These are phyloP conservation scores for Scleroderma bovista DNA, from an alignment of 768 basidiomycete species.

Conservation along the genomic window DNA sequence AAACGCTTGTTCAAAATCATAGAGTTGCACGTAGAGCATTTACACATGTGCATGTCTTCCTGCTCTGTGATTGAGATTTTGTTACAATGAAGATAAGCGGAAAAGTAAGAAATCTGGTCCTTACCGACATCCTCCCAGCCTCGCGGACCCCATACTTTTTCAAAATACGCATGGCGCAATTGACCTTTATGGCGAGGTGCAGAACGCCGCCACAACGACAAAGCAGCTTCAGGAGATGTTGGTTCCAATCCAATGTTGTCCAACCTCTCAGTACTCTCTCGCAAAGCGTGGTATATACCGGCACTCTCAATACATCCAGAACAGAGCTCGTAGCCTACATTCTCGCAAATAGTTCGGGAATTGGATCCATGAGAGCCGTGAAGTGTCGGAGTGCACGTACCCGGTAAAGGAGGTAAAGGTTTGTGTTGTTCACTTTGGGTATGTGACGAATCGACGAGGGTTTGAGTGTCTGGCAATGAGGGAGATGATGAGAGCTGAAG, in stretches of 20 bases:
- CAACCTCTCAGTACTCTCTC: conserved; percentile 37
- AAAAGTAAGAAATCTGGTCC: conserved; percentile 25
- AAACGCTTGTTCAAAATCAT: conserved; percentile 60
- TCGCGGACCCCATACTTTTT: conserved; percentile 76
- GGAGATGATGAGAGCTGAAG: conserved; percentile 17
- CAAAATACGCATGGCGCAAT: conserved; percentile 77
- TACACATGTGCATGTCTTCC: conserved; percentile 55
- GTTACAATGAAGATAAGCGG: not conserved
- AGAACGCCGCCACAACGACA: conserved; percentile 57
- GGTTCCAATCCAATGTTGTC: conserved; percentile 28
- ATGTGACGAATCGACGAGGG: conserved; percentile 9
- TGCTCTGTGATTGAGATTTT: conserved; percentile 47
- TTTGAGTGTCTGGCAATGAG: conserved; percentile 14
- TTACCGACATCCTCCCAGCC: conserved; percentile 90
- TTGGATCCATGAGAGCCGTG: conserved; percentile 4
- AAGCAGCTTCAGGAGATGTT: conserved; percentile 50
- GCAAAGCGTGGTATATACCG: conserved; percentile 74
- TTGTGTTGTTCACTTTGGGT: conserved; percentile 27
- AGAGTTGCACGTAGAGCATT: conserved; percentile 79
- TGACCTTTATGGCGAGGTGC: conserved; percentile 71
- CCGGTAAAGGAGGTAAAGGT: conserved; percentile 42
- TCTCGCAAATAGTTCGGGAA: conserved; percentile 2
- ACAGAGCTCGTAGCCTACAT: conserved; percentile 78
- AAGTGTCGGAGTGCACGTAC: conserved; percentile 12
- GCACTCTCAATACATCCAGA: conserved; percentile 69